Percentiles rank a stretch among this genome's conserved stretches.
Evolutionary conservation across 176 grass and related monocot species (phyloP).

Genomic region (Saccharum spontaneum): DNA sequence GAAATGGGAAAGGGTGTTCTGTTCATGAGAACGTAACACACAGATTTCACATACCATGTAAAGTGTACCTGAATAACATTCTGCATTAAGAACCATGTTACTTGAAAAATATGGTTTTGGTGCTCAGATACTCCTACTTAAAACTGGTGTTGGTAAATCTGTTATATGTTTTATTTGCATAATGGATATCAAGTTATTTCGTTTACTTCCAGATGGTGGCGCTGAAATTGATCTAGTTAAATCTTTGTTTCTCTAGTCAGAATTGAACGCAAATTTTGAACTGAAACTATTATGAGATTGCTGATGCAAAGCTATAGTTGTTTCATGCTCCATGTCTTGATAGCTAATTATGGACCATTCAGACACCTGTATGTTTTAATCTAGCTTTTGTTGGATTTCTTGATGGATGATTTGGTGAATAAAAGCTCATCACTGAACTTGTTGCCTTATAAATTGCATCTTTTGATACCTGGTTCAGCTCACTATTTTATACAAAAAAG

Average conservation of each 20-base stretch:
- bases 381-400: constrained; percentile 14
- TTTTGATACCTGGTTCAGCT: background rate
- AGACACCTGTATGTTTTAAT: background rate
- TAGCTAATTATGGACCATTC: background rate
- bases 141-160: constrained; percentile 1
- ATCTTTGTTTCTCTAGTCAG: background rate
- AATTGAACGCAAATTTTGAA: background rate
- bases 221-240: constrained; percentile 10
- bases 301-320: background rate
- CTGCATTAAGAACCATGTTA: constrained; percentile 2
- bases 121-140: background rate
- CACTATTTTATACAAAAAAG: background rate
- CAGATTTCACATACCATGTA: constrained; percentile 24
- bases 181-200: background rate
- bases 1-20: background rate
- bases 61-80: constrained; percentile 24
- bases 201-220: background rate
- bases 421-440: constrained; percentile 12
- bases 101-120: background rate
- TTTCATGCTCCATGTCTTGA: constrained; percentile 21
- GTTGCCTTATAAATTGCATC: background rate
- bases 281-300: constrained; percentile 4
- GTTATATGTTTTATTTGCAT: background rate
- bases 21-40: background rate
- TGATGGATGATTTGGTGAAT: background rate